These are phyloP conservation scores for Astrothelium macrocarpum DNA, from an alignment of 495 filamentous ascomycete genomes.

Conservation along the genomic window DNA sequence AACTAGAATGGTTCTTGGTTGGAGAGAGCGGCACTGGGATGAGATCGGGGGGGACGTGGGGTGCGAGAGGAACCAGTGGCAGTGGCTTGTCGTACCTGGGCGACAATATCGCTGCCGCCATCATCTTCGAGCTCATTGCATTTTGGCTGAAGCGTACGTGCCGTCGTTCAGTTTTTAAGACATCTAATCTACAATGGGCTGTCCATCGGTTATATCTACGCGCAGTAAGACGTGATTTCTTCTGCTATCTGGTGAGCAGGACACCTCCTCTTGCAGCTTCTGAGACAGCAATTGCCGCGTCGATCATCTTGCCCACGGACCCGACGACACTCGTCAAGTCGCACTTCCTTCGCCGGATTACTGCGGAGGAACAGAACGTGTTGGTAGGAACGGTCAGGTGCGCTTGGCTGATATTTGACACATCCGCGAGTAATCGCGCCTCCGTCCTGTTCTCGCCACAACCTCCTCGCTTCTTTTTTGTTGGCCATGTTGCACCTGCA, in stretches of 20 bases:
- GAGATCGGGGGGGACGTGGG: background rate
- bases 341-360: background rate
- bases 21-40: background rate
- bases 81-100: slow-evolving; percentile 1
- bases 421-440: background rate
- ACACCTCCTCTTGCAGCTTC: background rate
- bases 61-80: background rate
- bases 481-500: background rate
- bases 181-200: background rate
- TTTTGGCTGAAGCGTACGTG: background rate
- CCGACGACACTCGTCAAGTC: background rate
- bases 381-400: background rate
- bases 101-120: slow-evolving; percentile 1
- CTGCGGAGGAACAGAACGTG: background rate
- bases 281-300: slow-evolving; percentile 5
- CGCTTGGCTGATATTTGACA: background rate
- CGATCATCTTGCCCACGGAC: background rate
- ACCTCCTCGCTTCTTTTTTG: background rate
- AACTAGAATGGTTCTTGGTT: background rate
- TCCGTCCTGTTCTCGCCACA: background rate
- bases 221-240: background rate
- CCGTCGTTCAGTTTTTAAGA: background rate
- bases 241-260: background rate
- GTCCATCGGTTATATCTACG: background rate
- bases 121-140: background rate